Evolutionary conservation across 306 rosid species (phyloP).

Genomic region (Parietaria judaica): DNA sequence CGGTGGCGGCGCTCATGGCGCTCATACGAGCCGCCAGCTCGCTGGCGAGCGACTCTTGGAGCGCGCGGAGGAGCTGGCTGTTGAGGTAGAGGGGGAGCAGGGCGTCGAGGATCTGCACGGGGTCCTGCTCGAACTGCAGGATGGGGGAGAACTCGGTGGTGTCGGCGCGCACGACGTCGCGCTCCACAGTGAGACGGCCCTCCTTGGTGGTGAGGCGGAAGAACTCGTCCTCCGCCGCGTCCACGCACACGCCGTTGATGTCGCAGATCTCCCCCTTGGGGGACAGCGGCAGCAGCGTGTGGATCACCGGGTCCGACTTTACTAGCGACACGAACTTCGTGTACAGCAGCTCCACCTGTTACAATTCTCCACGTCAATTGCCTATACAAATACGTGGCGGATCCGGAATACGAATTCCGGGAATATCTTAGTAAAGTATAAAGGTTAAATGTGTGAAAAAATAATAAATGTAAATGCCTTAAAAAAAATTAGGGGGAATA

Average conservation of each 20-base stretch:
- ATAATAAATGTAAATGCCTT: too few species aligned
- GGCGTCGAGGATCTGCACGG: slow-evolving; percentile 90
- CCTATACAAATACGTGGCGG: too few species aligned
- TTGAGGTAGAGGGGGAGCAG: slow-evolving; percentile 72
- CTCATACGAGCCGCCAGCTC: slow-evolving; percentile 91
- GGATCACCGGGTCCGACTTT: slow-evolving; percentile 66
- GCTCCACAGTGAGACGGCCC: slow-evolving; percentile 75
- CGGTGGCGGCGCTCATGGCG: slow-evolving; percentile 79
- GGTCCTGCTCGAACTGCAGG: slow-evolving; percentile 86
- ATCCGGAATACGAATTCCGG: too few species aligned
- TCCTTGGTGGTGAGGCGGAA: slow-evolving; percentile 79
- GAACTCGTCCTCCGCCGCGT: slow-evolving; percentile 83
- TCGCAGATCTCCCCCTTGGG: slow-evolving; percentile 92
- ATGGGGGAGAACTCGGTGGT: slow-evolving; percentile 55
- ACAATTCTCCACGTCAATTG: too few species aligned
- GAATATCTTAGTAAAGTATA: too few species aligned
- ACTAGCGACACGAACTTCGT: slow-evolving; percentile 79
- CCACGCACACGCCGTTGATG: slow-evolving; percentile 67
- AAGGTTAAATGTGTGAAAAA: too few species aligned
- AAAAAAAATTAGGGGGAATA: too few species aligned
- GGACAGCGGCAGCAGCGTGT: slow-evolving; percentile 80
- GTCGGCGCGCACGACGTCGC: slow-evolving; percentile 45
- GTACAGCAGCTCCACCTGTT: slow-evolving; percentile 53
- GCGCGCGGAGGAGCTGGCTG: slow-evolving; percentile 81
- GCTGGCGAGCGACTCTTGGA: slow-evolving; percentile 87